These are phyloP conservation scores for Neurospora sublineolata DNA, from an alignment of 495 filamentous ascomycete genomes.

Conservation along the genomic window DNA sequence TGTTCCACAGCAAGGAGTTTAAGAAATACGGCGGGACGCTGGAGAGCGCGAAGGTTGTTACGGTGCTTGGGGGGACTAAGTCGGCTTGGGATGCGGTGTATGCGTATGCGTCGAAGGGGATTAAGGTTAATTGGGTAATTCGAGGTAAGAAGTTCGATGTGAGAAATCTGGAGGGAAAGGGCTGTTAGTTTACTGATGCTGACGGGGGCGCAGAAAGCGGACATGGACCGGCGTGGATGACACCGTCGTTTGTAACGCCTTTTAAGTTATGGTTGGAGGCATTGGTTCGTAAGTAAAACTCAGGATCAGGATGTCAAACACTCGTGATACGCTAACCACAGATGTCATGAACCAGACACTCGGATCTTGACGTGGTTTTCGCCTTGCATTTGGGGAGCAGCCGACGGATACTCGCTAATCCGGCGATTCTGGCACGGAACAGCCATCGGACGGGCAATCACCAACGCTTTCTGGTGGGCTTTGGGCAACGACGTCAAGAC, in stretches of 20 bases:
- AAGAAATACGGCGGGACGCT: constrained; percentile 16
- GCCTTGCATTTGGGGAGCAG: constrained; percentile 33
- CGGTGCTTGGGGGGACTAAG: constrained; percentile 62
- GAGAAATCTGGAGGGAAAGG: neutral
- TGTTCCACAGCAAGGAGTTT: constrained; percentile 56
- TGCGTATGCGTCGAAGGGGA: constrained; percentile 49
- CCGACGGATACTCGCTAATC: constrained; percentile 28
- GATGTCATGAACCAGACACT: constrained; percentile 14
- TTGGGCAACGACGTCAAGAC: constrained; percentile 48
- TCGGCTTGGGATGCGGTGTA: constrained; percentile 71
- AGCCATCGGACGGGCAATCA: constrained; percentile 53
- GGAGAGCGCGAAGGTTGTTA: constrained; percentile 30
- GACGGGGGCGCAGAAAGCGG: constrained; percentile 40
- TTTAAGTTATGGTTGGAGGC: constrained; percentile 40
- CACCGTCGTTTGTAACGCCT: constrained; percentile 40
- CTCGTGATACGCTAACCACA: neutral
- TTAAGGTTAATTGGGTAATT: constrained; percentile 69
- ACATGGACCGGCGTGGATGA: constrained; percentile 63
- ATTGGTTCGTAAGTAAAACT: constrained; percentile 41
- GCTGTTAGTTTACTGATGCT: neutral
- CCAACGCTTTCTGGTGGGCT: constrained; percentile 55
- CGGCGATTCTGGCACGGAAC: constrained; percentile 54
- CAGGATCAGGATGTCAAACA: neutral
- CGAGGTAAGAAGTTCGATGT: constrained; percentile 31
- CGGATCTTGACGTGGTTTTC: constrained; percentile 34